These are phyloP conservation scores for Albatrellus ellisii DNA, from an alignment of 768 basidiomycete species.

Conservation along the genomic window DNA sequence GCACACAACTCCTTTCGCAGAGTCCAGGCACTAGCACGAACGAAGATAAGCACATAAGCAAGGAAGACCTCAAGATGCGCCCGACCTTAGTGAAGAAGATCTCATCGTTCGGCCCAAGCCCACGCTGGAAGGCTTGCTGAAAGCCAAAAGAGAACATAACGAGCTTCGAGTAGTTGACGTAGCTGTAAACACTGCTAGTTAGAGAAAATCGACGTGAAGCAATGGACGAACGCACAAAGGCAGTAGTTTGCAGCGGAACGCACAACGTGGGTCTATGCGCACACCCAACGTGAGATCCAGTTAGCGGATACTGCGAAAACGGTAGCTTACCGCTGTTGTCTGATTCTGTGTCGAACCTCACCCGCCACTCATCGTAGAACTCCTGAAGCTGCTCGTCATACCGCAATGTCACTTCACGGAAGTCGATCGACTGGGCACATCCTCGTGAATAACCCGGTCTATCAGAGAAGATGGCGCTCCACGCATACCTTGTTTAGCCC, in stretches of 20 bases:
- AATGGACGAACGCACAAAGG: slow-evolving; percentile 29
- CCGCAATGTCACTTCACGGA: slow-evolving; percentile 9
- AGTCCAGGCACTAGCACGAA: slow-evolving; percentile 9
- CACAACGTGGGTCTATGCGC: slow-evolving; percentile 7
- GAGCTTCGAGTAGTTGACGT: slow-evolving; percentile 21
- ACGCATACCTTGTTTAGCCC: slow-evolving; percentile 7
- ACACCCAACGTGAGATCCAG: neutral
- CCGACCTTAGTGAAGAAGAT: slow-evolving; percentile 18
- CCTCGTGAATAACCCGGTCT: neutral
- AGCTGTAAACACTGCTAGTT: neutral
- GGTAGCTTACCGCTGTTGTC: slow-evolving; percentile 5
- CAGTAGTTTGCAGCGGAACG: slow-evolving; percentile 13
- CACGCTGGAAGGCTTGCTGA: slow-evolving; percentile 22
- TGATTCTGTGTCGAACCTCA: slow-evolving; percentile 9
- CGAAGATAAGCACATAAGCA: slow-evolving; percentile 1
- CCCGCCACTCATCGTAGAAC: slow-evolving; percentile 11
- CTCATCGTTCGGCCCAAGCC: slow-evolving; percentile 14
- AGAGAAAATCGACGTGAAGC: slow-evolving; percentile 16
- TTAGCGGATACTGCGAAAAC: neutral
- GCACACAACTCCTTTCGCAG: slow-evolving; percentile 9
- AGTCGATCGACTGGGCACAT: slow-evolving; percentile 7
- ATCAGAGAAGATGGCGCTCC: neutral
- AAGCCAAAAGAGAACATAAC: slow-evolving; percentile 31
- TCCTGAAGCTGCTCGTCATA: slow-evolving; percentile 5
- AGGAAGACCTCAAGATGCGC: neutral